Percentiles rank a stretch among this genome's conserved stretches.
Conservation (phyloP, 2,329 filamentous ascomycete genomes). For the Stylonectria norvegica region DNA sequence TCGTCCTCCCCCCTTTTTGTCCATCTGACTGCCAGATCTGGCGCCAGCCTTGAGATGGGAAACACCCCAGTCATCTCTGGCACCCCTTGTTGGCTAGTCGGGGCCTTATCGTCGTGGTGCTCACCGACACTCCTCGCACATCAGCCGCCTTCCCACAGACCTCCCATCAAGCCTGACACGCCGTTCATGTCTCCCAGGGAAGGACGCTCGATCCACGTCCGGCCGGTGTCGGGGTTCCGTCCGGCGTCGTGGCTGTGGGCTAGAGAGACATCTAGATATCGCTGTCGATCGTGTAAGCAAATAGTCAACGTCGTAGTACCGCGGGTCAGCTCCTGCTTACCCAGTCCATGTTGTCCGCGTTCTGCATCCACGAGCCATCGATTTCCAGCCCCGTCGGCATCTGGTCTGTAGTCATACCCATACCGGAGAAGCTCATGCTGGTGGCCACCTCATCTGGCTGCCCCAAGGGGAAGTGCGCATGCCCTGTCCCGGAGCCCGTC, state of each 20-base stretch:
- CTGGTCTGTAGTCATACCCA: constrained; percentile 9
- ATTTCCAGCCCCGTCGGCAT: constrained; percentile 24
- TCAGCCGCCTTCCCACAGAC: too few relatives aligned
- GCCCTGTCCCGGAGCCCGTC: constrained; percentile 17
- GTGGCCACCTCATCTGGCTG: constrained; percentile 16
- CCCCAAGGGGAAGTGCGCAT: constrained; percentile 19
- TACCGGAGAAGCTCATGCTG: constrained; percentile 20
- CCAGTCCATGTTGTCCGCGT: constrained; percentile 36
- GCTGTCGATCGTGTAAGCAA: constrained; percentile 20
- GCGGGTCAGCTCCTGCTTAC: too few relatives aligned
- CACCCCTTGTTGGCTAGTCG: too few relatives aligned
- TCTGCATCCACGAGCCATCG: constrained; percentile 37
- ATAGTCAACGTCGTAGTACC: not conserved
- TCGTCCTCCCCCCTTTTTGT: too few relatives aligned
- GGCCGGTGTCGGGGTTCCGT: constrained; percentile 24
- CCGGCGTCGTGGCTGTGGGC: constrained; percentile 30
- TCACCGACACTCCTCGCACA: too few relatives aligned
- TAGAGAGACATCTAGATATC: constrained; percentile 34
- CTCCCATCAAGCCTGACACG: too few relatives aligned
- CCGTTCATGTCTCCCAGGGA: constrained; percentile 25
- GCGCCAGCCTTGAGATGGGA: too few relatives aligned
- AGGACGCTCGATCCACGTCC: constrained; percentile 30
- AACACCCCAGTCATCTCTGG: too few relatives aligned
- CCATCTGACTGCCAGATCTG: too few relatives aligned
- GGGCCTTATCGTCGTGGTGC: too few relatives aligned